phyloP scores from a whole-genome alignment of 306 rosid genomes.

The Betula pendula region DNA sequence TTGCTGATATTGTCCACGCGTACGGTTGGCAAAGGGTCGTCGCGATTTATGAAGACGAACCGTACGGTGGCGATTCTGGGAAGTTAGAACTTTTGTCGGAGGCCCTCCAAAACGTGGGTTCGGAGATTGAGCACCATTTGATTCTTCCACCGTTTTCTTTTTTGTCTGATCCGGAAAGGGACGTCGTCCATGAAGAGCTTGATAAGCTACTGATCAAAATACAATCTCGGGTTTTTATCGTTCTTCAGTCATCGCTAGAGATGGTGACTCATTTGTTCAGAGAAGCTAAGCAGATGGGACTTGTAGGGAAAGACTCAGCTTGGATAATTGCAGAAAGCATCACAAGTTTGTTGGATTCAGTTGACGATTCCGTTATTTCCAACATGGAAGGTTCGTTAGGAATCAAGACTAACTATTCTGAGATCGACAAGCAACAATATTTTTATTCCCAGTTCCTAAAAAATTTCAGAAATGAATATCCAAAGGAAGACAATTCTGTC shows the following conservation, averaged over 20 bases:
- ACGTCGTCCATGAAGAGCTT: conserved; percentile 48
- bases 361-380: conserved; percentile 44
- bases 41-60: conserved; percentile 48
- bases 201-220: conserved; percentile 31
- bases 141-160: conserved; percentile 52
- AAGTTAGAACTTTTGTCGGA: conserved; percentile 46
- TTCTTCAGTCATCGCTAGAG: conserved; percentile 54
- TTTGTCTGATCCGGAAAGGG: conserved; percentile 47
- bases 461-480: conserved; percentile 31
- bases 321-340: conserved; percentile 66
- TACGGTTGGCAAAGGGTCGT: conserved; percentile 42
- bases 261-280: conserved; percentile 50
- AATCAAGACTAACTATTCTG: conserved; percentile 50
- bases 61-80: conserved; percentile 46
- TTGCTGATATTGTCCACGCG: conserved; percentile 39
- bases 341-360: conserved; percentile 45
- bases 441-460: conserved; percentile 39
- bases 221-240: conserved; percentile 55
- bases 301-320: conserved; percentile 43
- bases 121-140: conserved; percentile 47
- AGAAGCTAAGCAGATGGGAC: conserved; percentile 52
- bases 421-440: conserved; percentile 24
- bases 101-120: conserved; percentile 49
- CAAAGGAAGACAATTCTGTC: conserved; percentile 44
- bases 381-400: conserved; percentile 69